phyloP scores from a whole-genome alignment of 2,329 filamentous ascomycete species.

The Colletotrichum sp. region DNA sequence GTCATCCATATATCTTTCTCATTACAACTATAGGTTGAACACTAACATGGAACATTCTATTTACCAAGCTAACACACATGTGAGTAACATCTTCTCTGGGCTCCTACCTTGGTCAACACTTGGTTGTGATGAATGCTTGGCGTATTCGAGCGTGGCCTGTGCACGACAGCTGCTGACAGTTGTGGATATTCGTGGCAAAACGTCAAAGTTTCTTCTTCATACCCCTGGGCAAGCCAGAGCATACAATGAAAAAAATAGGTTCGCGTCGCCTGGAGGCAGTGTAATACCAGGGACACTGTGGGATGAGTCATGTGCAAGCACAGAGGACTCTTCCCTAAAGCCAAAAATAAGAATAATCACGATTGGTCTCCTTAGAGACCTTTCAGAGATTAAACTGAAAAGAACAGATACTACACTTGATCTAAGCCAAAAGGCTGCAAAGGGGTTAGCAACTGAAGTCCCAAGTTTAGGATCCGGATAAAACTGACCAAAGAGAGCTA shows the following conservation, averaged over 20 bases:
- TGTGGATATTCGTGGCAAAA: no score
- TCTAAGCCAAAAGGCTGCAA: slow-evolving; percentile 70
- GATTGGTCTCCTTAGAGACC: slow-evolving; percentile 72
- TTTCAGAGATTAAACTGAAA: slow-evolving; percentile 98
- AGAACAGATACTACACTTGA: slow-evolving; percentile 97
- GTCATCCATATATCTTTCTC: no score
- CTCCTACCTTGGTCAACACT: no score
- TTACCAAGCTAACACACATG: no score
- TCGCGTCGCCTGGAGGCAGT: slow-evolving; percentile 78
- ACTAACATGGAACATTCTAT: no score
- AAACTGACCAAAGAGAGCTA: no score
- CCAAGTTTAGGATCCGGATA: no score
- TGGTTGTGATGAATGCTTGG: no score
- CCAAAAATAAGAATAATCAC: slow-evolving; percentile 87
- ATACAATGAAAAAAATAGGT: slow-evolving; percentile 62
- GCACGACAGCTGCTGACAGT: neutral
- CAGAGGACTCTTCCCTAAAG: slow-evolving; percentile 61
- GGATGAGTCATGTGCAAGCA: slow-evolving; percentile 70
- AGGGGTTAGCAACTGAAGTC: no score
- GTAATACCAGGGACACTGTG: slow-evolving; percentile 80
- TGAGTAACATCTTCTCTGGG: no score
- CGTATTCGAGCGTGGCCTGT: no score
- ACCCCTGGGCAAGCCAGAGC: slow-evolving; percentile 53
- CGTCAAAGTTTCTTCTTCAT: slow-evolving; percentile 52
- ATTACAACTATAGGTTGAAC: no score